Evolutionary conservation across 2,329 filamentous ascomycete genomes (phyloP), one percentile per base, ranked within the genome.

Genomic region (Penicillium sp.): DNA sequence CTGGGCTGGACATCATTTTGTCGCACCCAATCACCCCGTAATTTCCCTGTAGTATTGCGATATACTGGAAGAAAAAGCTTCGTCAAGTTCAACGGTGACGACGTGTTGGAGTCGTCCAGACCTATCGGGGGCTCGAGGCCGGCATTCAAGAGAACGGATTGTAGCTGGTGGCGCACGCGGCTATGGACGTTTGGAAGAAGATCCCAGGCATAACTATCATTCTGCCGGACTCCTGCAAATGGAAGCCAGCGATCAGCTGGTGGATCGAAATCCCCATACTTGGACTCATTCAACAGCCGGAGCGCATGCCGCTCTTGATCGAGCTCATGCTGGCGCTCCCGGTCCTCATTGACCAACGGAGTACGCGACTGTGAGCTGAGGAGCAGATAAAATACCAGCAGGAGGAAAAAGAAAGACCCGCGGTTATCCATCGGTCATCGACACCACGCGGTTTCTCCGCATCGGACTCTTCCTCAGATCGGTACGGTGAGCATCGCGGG

Each of bases 151-250:
- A 71, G 55, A 20, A 58, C 59, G 26, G 58, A 61, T 40, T 60
- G 62, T 16, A 77, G 62, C 52, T 77, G 84, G 56, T 82, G 74
- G 45, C 79, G 73, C 44, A 83, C 86, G 54, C 79, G 78, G 49
- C 82, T 71, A 62, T 80, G 82, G 48, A 90, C 88, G 1, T 74
- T 69, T 0, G 74, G 73, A 18, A 96, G 72, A 47, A 89, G 76
- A 27, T 84, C 78, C 90, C 90, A 96, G 1, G 81, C 84, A 66
- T 87, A 88, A 4, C 79, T 81, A 68, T 95, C 86, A 16, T 82
- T 77, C 38, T 81, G 72, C 40, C 86, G 79, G 51, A 94, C 83
- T 1, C 91, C 91, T 2, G 87, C 87, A 42, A 95, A 72, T 57
- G 89, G 88, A 49, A 89, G 69, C 75, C 73, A 79, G 53, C 65